A percentile compares a stretch with the other conserved stretches of the same genome.
Evolutionary conservation across 805 yeast genomes (phyloP).

Genomic region (Zygosaccharomyces pseudorouxii): DNA sequence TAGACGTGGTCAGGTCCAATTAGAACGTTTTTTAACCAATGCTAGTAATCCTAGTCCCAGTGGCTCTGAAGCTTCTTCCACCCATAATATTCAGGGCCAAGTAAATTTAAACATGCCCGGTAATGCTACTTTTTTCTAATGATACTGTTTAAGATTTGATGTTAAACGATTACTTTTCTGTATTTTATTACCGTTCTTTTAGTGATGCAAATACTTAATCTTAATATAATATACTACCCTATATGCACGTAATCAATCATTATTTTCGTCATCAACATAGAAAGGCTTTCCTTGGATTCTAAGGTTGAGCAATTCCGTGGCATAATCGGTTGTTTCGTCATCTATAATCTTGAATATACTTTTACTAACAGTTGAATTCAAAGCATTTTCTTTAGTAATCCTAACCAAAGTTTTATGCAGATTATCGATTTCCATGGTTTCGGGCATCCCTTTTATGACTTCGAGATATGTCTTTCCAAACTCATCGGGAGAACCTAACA

Average conservation of each 20-base stretch:
- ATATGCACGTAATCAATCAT: not conserved
- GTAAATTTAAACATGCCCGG: slow-evolving; percentile 12
- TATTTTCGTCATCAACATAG: slow-evolving; percentile 7
- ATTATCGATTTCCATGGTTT: slow-evolving; percentile 57
- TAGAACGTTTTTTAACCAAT: slow-evolving; percentile 14
- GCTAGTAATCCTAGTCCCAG: slow-evolving; percentile 9
- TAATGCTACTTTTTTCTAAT: slow-evolving; percentile 11
- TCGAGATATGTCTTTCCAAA: slow-evolving; percentile 58
- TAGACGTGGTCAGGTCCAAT: slow-evolving; percentile 13
- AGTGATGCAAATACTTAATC: not conserved
- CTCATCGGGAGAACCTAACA: slow-evolving; percentile 65
- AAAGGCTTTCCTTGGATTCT: slow-evolving; percentile 33
- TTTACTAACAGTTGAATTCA: slow-evolving; percentile 48
- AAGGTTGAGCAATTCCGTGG: slow-evolving; percentile 30
- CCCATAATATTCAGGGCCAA: slow-evolving; percentile 11
- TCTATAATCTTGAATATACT: slow-evolving; percentile 53
- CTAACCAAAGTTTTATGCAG: slow-evolving; percentile 55
- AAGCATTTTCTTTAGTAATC: slow-evolving; percentile 59
- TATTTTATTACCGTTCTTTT: not conserved
- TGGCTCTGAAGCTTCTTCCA: slow-evolving; percentile 10
- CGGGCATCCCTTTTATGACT: slow-evolving; percentile 61
- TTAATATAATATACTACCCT: not conserved
- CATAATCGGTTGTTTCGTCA: slow-evolving; percentile 43
- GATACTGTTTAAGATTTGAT: not conserved
- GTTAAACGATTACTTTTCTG: not conserved